Base-by-base conservation (phyloP, 495 filamentous ascomycete species). In the Penicillium roqueforti region DNA sequence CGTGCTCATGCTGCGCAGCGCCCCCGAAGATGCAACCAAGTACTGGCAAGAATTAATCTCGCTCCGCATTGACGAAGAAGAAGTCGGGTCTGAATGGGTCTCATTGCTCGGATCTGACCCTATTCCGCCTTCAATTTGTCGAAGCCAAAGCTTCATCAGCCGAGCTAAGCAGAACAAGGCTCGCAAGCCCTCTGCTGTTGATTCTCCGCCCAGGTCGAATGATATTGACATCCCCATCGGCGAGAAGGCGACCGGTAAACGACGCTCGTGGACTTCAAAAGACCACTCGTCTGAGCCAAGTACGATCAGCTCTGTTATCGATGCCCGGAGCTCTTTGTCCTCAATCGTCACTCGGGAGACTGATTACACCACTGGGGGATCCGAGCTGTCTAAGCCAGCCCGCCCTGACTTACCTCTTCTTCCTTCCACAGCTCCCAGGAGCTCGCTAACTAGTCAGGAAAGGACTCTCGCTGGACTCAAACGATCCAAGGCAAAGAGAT, bases 71-170 rank as follows among this genome's bases (percentile, higher is more conserved):
- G 82, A 85, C 43, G 85, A 88, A 61, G 83, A 89, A 43, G 85
- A 87, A 41, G 80, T 91, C 49, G 83, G 82, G n/a, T 70, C 78
- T 32, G 92, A 97, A 65, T 99, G 95, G 95, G 72, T 96, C 26
- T 76, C 87, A 31, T 86, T 96, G 73, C 68, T 99, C 22, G 89
- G 91, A 9, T 74, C 79, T 47, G 74, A 78, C 22, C 93, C 93
- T 26, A 69, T 88, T 37, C 92, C 93, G 26, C 92, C 91, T 9
- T 63, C 76, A 10, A 69, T 81, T 20, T 73, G 56, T 37, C 66
- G 76, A 60, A 73, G 69, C 42, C 75, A 75, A 59, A 81, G 78
- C 58, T 80, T 81, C 54, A 73, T 80, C 55, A 73, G 73, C 28
- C 69, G 73, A 29, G 68, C 70, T 42, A 76, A 69, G 52, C 69